phyloP scores from a whole-genome alignment of 768 basidiomycete species.

The Wakefieldia striispora region DNA sequence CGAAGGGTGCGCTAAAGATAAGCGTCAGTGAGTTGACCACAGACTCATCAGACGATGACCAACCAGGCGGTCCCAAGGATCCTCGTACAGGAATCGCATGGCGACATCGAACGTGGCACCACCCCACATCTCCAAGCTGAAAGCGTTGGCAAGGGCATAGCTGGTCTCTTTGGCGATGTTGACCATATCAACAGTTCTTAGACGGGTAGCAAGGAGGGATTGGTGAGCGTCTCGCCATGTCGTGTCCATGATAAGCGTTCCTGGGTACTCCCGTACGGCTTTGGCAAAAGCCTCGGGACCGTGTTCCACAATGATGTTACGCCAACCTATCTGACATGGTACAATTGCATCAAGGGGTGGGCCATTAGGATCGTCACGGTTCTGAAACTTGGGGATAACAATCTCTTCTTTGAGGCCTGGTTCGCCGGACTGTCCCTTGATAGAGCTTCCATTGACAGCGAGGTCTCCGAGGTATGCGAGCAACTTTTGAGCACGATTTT shows the following conservation, averaged over 20 bases:
- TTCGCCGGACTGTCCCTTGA: slow-evolving; percentile 94
- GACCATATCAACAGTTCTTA: slow-evolving; percentile 95
- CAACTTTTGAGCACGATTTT: slow-evolving; percentile 97
- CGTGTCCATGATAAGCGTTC: slow-evolving; percentile 95
- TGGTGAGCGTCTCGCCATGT: slow-evolving; percentile 99
- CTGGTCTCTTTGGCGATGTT: slow-evolving; percentile 99
- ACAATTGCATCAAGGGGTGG: slow-evolving; percentile 72
- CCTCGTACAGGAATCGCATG: slow-evolving; percentile 99
- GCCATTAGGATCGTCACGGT: slow-evolving; percentile 73
- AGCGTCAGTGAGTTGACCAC: slow-evolving; percentile 10
- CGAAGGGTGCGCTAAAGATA: slow-evolving; percentile 73
- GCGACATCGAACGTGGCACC: slow-evolving; percentile 99
- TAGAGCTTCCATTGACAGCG: slow-evolving; percentile 96
- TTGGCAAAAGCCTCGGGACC: slow-evolving; percentile 98
- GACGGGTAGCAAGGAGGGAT: slow-evolving; percentile 92
- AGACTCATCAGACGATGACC: slow-evolving; percentile 23
- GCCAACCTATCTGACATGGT: slow-evolving; percentile 91
- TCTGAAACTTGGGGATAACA: slow-evolving; percentile 74
- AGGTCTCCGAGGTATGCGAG: slow-evolving; percentile 96
- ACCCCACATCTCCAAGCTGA: slow-evolving; percentile 98
- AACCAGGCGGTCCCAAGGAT: slow-evolving; percentile 98
- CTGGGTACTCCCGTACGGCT: slow-evolving; percentile 94
- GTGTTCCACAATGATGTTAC: slow-evolving; percentile 97
- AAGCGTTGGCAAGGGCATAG: slow-evolving; percentile 92
- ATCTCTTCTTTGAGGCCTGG: slow-evolving; percentile 92